A percentile compares a stretch with the other conserved stretches of the same genome.
Conservation (phyloP, 768 basidiomycete species). For the Naganishia onofrii region DNA sequence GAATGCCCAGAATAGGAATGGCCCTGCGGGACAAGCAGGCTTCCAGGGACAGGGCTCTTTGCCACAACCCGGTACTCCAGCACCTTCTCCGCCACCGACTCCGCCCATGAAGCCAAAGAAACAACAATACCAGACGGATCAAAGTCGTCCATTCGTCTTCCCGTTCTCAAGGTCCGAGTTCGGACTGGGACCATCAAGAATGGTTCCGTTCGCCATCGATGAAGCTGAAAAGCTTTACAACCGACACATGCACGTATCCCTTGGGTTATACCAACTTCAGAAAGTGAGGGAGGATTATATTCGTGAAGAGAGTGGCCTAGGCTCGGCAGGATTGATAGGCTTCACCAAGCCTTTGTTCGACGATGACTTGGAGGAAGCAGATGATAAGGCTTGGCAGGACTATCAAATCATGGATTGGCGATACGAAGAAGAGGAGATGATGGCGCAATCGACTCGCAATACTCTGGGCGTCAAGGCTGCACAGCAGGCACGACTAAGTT, state of each 20-base stretch:
- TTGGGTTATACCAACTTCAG: slow-evolving; percentile 91
- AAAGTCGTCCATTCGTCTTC: slow-evolving; percentile 86
- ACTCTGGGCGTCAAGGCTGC: slow-evolving; percentile 36
- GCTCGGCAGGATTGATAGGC: slow-evolving; percentile 53
- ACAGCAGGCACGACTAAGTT: slow-evolving; percentile 53
- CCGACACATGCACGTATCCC: slow-evolving; percentile 82
- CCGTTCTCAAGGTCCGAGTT: slow-evolving; percentile 72
- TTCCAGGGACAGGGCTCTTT: slow-evolving; percentile 23
- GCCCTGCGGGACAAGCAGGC: not conserved
- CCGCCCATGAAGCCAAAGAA: slow-evolving; percentile 82
- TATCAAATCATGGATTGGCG: slow-evolving; percentile 31
- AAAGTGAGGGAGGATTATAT: slow-evolving; percentile 91
- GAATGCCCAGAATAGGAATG: not conserved
- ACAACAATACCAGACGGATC: slow-evolving; percentile 97
- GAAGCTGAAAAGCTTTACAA: slow-evolving; percentile 90
- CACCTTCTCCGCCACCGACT: slow-evolving; percentile 71
- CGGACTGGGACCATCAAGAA: slow-evolving; percentile 56
- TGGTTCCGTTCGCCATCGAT: slow-evolving; percentile 93
- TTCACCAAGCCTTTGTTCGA: slow-evolving; percentile 33
- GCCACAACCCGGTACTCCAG: slow-evolving; percentile 71
- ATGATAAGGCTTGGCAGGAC: slow-evolving; percentile 30
- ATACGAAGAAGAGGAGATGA: slow-evolving; percentile 51
- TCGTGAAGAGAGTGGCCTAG: slow-evolving; percentile 85
- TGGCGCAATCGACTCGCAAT: slow-evolving; percentile 15
- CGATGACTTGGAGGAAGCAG: slow-evolving; percentile 36